A percentile compares a stretch with the other conserved stretches of the same genome.
Evolutionary conservation across 352 stramenopile genomes (phyloP).

Genomic region (Globisporangium yorkense): DNA sequence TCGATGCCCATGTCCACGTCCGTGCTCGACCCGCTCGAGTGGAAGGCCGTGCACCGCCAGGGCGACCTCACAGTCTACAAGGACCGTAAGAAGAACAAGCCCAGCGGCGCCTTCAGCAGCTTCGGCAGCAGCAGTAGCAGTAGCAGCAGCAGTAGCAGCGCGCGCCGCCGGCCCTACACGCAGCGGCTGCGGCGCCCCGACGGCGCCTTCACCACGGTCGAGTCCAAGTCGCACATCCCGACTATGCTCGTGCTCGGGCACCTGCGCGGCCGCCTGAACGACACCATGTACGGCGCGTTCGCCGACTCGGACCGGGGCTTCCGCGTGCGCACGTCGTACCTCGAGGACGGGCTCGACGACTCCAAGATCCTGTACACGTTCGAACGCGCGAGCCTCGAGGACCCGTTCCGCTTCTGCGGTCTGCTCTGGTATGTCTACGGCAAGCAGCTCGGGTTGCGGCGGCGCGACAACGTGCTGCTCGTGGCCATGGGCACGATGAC

Average conservation of each 20-base stretch:
- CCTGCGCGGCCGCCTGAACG: constrained; percentile 8
- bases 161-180: not conserved
- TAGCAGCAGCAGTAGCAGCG: constrained; percentile 4
- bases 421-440: constrained; percentile 10
- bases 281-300: constrained; percentile 16
- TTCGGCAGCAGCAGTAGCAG: constrained; percentile 6
- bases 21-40: constrained; percentile 24
- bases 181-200: constrained; percentile 8
- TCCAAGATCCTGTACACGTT: constrained; percentile 13
- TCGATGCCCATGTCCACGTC: constrained; percentile 10
- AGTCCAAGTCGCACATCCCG: constrained; percentile 10
- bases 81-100: constrained; percentile 15
- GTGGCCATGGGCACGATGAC: constrained; percentile 23
- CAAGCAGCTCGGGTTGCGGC: constrained; percentile 12
- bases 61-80: constrained; percentile 38
- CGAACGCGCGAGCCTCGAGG: constrained; percentile 9
- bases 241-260: constrained; percentile 11
- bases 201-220: not conserved
- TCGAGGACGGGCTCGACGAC: constrained; percentile 12
- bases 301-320: constrained; percentile 8
- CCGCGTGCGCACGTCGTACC: constrained; percentile 11
- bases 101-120: not conserved
- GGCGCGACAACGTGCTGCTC: constrained; percentile 27
- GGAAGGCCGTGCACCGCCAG: constrained; percentile 27
- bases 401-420: constrained; percentile 19